phyloP scores from a whole-genome alignment of 805 yeast species.

The Lipomyces starkeyi region DNA sequence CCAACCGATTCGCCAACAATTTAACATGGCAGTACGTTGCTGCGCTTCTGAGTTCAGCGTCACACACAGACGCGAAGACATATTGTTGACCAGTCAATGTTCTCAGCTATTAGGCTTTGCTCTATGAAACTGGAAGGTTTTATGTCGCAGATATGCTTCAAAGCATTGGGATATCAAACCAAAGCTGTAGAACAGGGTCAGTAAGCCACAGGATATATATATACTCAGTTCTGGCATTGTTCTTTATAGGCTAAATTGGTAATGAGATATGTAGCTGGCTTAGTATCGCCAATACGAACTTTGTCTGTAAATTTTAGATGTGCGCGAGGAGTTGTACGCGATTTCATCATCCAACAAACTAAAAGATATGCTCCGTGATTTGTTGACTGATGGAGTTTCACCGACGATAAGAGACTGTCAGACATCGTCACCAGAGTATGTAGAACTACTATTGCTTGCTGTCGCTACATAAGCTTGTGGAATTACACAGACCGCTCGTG shows the following conservation, averaged over 20 bases:
- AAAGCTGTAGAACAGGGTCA: too few species aligned
- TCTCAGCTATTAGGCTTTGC: constrained; percentile 1
- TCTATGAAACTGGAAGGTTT: not conserved
- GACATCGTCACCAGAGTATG: not conserved
- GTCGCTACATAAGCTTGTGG: constrained; percentile 4
- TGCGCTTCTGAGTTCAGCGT: constrained; percentile 1
- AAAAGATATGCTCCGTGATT: not conserved
- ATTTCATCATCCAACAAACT: not conserved
- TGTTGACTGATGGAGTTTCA: constrained; percentile 1
- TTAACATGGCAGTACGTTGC: not conserved
- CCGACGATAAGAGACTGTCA: not conserved
- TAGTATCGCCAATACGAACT: too few species aligned
- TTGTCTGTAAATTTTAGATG: too few species aligned
- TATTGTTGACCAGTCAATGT: not conserved
- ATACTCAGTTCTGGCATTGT: too few species aligned
- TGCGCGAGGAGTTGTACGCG: not conserved
- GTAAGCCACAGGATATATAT: too few species aligned
- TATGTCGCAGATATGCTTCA: not conserved
- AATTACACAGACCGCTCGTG: not conserved
- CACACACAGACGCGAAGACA: constrained; percentile 4
- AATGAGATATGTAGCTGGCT: too few species aligned
- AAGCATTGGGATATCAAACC: not conserved
- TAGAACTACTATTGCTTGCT: not conserved
- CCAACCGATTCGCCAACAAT: not conserved
- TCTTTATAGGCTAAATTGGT: too few species aligned